Base-by-base conservation (phyloP, 208 protist species). In the Acanthamoeba castellanii region DNA sequence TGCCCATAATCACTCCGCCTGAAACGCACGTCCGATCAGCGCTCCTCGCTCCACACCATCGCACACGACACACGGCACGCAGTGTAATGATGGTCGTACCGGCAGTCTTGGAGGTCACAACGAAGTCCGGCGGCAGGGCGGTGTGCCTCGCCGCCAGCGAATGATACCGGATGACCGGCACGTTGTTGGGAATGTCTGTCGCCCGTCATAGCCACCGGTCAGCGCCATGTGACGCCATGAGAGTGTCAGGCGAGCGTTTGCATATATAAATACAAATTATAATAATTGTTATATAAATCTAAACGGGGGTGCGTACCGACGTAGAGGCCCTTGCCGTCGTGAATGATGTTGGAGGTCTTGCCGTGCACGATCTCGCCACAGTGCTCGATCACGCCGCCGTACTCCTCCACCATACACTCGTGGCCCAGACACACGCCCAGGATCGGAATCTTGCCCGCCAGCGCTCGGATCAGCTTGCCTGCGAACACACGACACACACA, bases 351-450 rank as follows among this genome's bases (percentile, higher is more conserved):
- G 9, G 96, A 97, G 22, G 93, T 95, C 85, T 96, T 97, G 66
- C 96, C 96, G 68, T 97, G 96, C 32, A 96, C 52, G 68, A 97
- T 96, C 68, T 97, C 96, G 34, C 95, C 96, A 84, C 95, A 95
- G 68, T 66, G 74, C 22, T 89, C 52, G 25, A 96, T 64, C 42
- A 57, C 66, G 25, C 96, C 96, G 25, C 96, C 96, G 85, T 95
- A 97, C 27, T 93, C 45, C 59, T 97, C 95, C 22, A 94, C 87
- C 70, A 97, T 95, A 68, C 61, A 82, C 76, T 97, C 93, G 52
- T 95, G 45, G 64, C 96, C 96, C 32, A 97, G 78, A 55, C 96
- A 97, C 25, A 97, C 96, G 52, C 91, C 91, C 16, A 96, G 32
- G 20, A 96, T 92, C 30, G 95, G 95, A 3, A 96, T 78, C 45